Evolutionary conservation across 2,329 filamentous ascomycete species (phyloP), one percentile per base, ranked within the genome.

Genomic region (Mycosphaerella arachidis): DNA sequence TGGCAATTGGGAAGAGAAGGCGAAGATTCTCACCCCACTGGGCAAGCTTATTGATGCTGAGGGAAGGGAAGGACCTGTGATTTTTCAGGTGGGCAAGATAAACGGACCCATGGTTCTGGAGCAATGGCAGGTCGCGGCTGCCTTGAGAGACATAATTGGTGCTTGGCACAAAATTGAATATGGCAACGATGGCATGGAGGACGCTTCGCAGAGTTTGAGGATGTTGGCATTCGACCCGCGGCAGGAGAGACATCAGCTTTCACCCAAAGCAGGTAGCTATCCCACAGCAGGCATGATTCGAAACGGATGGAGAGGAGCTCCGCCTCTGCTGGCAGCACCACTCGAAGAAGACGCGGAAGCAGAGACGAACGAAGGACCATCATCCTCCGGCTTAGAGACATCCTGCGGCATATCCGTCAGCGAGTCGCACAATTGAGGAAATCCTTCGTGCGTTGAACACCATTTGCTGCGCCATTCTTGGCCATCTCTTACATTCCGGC

Each of bases 151-250:
- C 16, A 65, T 67, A 3, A 50, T 72, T 18, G 67, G 62, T 13
- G 58, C 57, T 20, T 56, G 51, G 45, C 48, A 56, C 16, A 33
- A 51, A 18, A 43, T 66, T 31, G 58, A 67, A 46, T 27, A 30
- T 10, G 58, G 52, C 9, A 6, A 54, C 27, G 56, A 56, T 40
- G 63, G 53, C n/a, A 53, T 57, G 7, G 58, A 63, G 16, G 60
- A 63, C 18, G 45, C 58, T 16, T 55, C 53, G 16, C 56, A 58
- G 9, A 55, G 48, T 7, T 52, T 70, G 58, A 61, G 67, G 43
- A 66, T 70, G 59, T 56, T 70, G 55, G 68, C 69, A 24, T 70
- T 70, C 50, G 69, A 70, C 59, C 60, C 64, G 12, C 58, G 67
- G 29, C 69, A 71, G 54, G 63, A 68, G 10, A 66, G 64, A 53